Evolutionary conservation across 371 early-diverging fungal species (phyloP).

Genomic region (Mucor saturninus): DNA sequence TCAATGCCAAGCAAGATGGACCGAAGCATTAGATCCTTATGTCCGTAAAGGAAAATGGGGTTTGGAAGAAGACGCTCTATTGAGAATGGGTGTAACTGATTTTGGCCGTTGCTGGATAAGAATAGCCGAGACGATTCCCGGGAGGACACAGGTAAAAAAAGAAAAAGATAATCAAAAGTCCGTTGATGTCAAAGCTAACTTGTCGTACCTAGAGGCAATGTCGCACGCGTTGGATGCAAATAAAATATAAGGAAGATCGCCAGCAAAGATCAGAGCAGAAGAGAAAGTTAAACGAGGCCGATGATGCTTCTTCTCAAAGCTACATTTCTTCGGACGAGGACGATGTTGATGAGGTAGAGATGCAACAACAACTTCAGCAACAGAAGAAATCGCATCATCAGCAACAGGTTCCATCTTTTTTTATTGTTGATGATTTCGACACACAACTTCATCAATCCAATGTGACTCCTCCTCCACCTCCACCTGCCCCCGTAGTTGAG

Average conservation of each 20-base stretch:
- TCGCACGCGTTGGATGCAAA: constrained; percentile 72
- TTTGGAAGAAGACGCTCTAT: constrained; percentile 61
- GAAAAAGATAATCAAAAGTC: neutral
- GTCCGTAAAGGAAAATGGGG: constrained; percentile 75
- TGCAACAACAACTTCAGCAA: constrained; percentile 1
- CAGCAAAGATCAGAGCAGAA: constrained; percentile 27
- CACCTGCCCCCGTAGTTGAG: constrained; percentile 16
- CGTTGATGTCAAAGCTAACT: neutral
- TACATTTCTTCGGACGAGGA: constrained; percentile 33
- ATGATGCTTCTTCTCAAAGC: constrained; percentile 30
- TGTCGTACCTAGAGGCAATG: constrained; percentile 60
- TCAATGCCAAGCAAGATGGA: constrained; percentile 80
- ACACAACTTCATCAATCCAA: constrained; percentile 16
- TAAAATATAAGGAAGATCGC: constrained; percentile 56
- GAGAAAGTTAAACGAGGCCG: constrained; percentile 8
- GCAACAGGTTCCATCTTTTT: constrained; percentile 23
- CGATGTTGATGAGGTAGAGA: constrained; percentile 20
- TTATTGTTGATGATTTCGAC: constrained; percentile 35
- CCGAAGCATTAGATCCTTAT: constrained; percentile 74
- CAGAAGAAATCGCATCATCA: constrained; percentile 10
- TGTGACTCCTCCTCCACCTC: neutral
- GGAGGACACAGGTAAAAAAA: constrained; percentile 60
- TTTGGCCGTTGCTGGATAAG: constrained; percentile 75
- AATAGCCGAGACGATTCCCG: constrained; percentile 68
- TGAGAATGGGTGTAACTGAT: constrained; percentile 55